phyloP scores from a whole-genome alignment of 352 stramenopile species.

The Thalassiosira sp. region DNA sequence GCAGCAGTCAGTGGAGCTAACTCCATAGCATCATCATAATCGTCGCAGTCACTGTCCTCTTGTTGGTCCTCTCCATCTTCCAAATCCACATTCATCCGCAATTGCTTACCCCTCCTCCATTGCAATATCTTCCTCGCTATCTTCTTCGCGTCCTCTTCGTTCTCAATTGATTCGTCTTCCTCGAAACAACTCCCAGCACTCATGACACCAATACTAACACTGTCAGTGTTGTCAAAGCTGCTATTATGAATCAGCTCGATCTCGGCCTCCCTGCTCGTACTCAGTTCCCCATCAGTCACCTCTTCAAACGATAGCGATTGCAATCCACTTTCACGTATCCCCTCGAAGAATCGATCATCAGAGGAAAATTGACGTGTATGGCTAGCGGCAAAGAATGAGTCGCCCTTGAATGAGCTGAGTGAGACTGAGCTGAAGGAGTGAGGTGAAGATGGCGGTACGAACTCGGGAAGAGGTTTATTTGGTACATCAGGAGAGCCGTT shows the following conservation, averaged over 20 bases:
- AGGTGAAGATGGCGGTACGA: too few relatives aligned
- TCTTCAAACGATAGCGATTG: constrained; percentile 45
- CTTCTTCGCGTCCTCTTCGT: constrained; percentile 14
- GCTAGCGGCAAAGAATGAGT: constrained; percentile 7
- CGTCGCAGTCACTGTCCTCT: constrained; percentile 6
- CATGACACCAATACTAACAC: neutral
- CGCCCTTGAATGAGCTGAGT: neutral
- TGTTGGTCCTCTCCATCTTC: constrained; percentile 14
- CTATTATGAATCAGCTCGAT: constrained; percentile 45
- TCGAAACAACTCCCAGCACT: neutral
- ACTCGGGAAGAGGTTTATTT: too few relatives aligned
- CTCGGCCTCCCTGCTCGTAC: constrained; percentile 32
- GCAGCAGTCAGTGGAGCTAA: constrained; percentile 23
- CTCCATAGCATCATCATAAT: constrained; percentile 25
- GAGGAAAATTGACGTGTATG: constrained; percentile 30
- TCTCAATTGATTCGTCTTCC: neutral
- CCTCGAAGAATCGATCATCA: constrained; percentile 42
- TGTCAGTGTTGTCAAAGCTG: constrained; percentile 2
- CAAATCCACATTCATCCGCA: constrained; percentile 5
- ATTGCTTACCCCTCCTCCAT: constrained; percentile 14
- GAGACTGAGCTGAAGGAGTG: too few relatives aligned
- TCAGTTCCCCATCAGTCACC: constrained; percentile 20
- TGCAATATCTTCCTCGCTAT: constrained; percentile 22
- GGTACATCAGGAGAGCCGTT: too few relatives aligned
- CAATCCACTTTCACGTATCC: constrained; percentile 48